Evolutionary conservation across 345 rosid species (phyloP).

Genomic region (Punica granatum): DNA sequence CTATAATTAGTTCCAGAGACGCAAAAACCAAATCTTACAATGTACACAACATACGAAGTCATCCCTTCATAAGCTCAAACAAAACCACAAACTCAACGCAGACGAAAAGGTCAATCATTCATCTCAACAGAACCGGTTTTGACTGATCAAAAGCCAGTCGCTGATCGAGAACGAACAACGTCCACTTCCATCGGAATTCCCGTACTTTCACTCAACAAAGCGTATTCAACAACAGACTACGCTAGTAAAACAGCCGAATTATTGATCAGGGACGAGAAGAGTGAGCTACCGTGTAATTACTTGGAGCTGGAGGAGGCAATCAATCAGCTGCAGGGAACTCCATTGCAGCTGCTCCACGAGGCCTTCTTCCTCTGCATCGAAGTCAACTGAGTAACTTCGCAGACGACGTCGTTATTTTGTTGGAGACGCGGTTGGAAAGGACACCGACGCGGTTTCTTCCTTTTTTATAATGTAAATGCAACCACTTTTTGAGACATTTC

Average conservation of each 20-base stretch:
- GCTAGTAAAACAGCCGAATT: not conserved
- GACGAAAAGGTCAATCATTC: not conserved
- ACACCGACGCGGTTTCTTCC: too few relatives aligned
- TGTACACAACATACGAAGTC: too few relatives aligned
- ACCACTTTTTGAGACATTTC: too few relatives aligned
- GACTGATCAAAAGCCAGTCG: not conserved
- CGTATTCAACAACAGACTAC: not conserved
- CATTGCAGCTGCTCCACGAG: not conserved
- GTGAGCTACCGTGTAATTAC: not conserved
- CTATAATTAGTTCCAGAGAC: too few relatives aligned
- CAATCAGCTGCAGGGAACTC: not conserved
- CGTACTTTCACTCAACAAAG: constrained; percentile 3
- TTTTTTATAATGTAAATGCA: too few relatives aligned
- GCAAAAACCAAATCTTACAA: too few relatives aligned
- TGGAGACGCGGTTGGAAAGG: too few relatives aligned
- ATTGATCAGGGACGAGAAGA: not conserved
- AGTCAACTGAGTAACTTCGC: not conserved
- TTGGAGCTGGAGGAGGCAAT: not conserved
- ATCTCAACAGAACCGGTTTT: not conserved
- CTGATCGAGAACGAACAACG: not conserved
- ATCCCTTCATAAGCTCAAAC: not conserved
- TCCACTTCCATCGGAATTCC: constrained; percentile 22
- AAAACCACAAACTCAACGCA: not conserved
- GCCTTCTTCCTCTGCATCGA: not conserved
- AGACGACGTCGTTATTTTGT: too few relatives aligned